Evolutionary conservation across 352 stramenopile species (phyloP), one percentile per base, ranked within the genome.

Genomic region (Pythium myriotylum): DNA sequence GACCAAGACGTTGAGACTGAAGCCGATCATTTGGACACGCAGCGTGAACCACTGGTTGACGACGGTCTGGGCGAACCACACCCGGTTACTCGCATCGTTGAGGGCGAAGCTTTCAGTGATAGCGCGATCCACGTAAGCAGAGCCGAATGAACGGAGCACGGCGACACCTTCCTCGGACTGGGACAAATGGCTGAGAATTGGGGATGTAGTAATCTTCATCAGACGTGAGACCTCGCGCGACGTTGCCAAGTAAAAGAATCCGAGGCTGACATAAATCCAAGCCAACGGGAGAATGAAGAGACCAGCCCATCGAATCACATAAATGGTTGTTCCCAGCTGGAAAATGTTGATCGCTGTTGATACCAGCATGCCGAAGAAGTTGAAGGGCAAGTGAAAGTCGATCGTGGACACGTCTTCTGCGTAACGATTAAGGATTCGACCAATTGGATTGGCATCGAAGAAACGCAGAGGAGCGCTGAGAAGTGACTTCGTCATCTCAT

Each of bases 381-480:
- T 40, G 8, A 69, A 74, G 4, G 81, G 74, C 5, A 92, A 68
- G 35, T 89, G 84, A 3, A 96, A 72, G 71, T 98, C 92, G 23
- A 98, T 77, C 14, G 88, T 89, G 29, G 95, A 89, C 54, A 98
- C 93, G 65, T 98, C 93, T 7, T 84, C 84, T 4, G 77, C 76
- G 74, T 97, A 98, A 5, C 95, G 79, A 58, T 95, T 97, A 8
- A 98, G 32, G 23, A 98, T 95, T 39, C 91, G 79, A 1, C 92
- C 91, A 2, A 94, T 73, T 1, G 92, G 94, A 57, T 96, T 97
- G 4, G 83, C 85, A 65, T 98, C 92, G 70, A 98, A 98, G 62
- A 98, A 98, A 4, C 79, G 62, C 54, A 98, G 79, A 1, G 92
- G 91, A 12, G 92, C 92, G 26, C 78, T 54, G 37, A 98, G 66